Evolutionary conservation across 2,329 filamentous ascomycete species (phyloP).

Genomic region (Penicillium rolfsii): DNA sequence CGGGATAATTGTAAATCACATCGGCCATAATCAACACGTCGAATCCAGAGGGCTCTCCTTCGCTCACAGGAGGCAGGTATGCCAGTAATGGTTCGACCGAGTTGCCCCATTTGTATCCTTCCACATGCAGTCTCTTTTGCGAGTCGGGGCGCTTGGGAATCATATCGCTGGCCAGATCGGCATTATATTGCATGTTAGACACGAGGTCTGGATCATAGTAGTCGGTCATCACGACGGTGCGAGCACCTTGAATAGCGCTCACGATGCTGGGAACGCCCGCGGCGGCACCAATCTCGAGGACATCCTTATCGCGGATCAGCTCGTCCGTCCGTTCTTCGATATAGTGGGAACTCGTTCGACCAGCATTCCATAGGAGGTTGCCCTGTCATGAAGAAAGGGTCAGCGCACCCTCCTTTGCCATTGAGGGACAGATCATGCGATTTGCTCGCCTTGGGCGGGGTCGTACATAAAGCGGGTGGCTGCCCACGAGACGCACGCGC

Average conservation of each 20-base stretch:
- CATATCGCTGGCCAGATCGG: constrained; percentile 58
- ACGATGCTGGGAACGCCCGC: constrained; percentile 83
- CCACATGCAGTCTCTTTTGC: constrained; percentile 54
- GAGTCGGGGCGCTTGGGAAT: constrained; percentile 41
- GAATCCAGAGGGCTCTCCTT: constrained; percentile 65
- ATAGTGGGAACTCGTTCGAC: constrained; percentile 74
- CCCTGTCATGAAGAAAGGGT: constrained; percentile 54
- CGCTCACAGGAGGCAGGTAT: constrained; percentile 58
- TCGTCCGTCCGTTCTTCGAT: constrained; percentile 68
- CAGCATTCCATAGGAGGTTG: constrained; percentile 89
- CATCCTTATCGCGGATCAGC: constrained; percentile 67
- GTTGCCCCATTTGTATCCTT: constrained; percentile 84
- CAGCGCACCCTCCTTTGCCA: constrained; percentile 1
- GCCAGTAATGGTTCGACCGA: constrained; percentile 62
- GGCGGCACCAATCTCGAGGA: constrained; percentile 87
- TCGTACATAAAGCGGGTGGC: constrained; percentile 79
- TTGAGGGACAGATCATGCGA: constrained; percentile 9
- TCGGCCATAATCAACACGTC: constrained; percentile 86
- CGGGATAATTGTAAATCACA: constrained; percentile 86
- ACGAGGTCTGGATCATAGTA: constrained; percentile 87
- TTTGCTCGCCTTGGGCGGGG: neutral
- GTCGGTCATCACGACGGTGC: constrained; percentile 75
- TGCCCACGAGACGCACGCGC: constrained; percentile 77
- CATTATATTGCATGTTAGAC: constrained; percentile 76
- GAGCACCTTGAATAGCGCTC: constrained; percentile 72